phyloP scores from a whole-genome alignment of 495 filamentous ascomycete genomes.

The Lophiostoma macrostomum region DNA sequence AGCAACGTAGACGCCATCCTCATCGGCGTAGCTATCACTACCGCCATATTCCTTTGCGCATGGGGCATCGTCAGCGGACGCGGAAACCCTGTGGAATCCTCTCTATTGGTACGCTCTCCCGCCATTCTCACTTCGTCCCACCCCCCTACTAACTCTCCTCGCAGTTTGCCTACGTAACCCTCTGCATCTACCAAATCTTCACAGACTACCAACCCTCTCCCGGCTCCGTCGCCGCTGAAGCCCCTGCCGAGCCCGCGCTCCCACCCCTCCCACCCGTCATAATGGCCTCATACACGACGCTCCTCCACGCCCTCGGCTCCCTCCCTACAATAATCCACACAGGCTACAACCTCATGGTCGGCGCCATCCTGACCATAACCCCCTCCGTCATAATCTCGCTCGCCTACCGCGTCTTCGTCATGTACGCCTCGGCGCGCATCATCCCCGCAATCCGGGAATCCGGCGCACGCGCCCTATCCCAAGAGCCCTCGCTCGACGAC shows the following conservation, averaged over 20 bases:
- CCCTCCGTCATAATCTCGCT: constrained; percentile 93
- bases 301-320: constrained; percentile 76
- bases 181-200: constrained; percentile 98
- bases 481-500: constrained; percentile 81
- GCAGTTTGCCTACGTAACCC: constrained; percentile 88
- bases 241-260: constrained; percentile 67
- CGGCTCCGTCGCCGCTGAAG: constrained; percentile 50
- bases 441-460: constrained; percentile 88
- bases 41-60: constrained; percentile 83
- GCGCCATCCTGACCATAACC: constrained; percentile 88
- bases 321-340: constrained; percentile 82
- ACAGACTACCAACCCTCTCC: constrained; percentile 88
- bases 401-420: constrained; percentile 85
- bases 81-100: constrained; percentile 94
- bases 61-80: constrained; percentile 94
- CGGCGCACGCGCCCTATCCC: constrained; percentile 73
- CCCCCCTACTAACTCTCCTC: not conserved
- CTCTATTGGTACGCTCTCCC: constrained; percentile 61
- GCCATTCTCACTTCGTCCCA: not conserved
- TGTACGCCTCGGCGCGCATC: constrained; percentile 93
- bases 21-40: constrained; percentile 88
- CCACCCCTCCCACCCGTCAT: constrained; percentile 93
- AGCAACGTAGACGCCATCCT: constrained; percentile 89
- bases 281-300: constrained; percentile 96
- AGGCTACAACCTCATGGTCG: constrained; percentile 79